Conservation (phyloP, 2,329 filamentous ascomycete species). For the Ophiocordyceps camponoti-leonardi region DNA sequence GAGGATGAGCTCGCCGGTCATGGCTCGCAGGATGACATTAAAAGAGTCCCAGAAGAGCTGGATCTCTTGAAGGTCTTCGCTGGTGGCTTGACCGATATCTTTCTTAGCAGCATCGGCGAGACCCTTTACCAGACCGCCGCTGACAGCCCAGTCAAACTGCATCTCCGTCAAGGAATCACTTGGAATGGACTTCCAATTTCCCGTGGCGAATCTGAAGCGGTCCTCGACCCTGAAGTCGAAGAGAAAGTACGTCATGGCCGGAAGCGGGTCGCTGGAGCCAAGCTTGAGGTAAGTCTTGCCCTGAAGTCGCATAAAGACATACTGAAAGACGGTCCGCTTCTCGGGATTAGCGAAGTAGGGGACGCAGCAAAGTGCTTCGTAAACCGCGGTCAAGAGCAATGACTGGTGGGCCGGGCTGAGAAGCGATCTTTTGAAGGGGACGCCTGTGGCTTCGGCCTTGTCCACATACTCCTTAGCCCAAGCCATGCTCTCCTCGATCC, state of each 20-base stretch:
- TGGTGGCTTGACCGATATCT: constrained; percentile 16
- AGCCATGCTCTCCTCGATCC: constrained; percentile 43
- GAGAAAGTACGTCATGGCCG: constrained; percentile 70
- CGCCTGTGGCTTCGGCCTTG: constrained; percentile 29
- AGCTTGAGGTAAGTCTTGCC: constrained; percentile 65
- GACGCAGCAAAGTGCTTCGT: constrained; percentile 75
- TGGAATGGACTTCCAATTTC: constrained; percentile 30
- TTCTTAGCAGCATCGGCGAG: constrained; percentile 42
- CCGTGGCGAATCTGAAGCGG: constrained; percentile 19
- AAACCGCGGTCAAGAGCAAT: constrained; percentile 60
- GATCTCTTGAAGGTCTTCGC: constrained; percentile 28
- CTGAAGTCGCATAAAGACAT: constrained; percentile 58
- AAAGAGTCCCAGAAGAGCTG: constrained; percentile 68
- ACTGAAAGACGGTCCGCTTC: constrained; percentile 49
- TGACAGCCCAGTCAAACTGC: constrained; percentile 80
- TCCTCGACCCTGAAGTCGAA: constrained; percentile 48
- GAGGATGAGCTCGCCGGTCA: constrained; percentile 59
- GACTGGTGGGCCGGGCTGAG: constrained; percentile 27
- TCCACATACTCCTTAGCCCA: constrained; percentile 37
- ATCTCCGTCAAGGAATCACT: constrained; percentile 43
- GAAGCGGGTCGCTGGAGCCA: constrained; percentile 52
- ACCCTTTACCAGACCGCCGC: constrained; percentile 50
- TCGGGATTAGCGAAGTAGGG: constrained; percentile 48
- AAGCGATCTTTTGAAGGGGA: constrained; percentile 26
- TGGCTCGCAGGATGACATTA: constrained; percentile 51